These are phyloP conservation scores for Pyrenochaeta sp. DNA, from an alignment of 2,329 filamentous ascomycete genomes.

Conservation along the genomic window DNA sequence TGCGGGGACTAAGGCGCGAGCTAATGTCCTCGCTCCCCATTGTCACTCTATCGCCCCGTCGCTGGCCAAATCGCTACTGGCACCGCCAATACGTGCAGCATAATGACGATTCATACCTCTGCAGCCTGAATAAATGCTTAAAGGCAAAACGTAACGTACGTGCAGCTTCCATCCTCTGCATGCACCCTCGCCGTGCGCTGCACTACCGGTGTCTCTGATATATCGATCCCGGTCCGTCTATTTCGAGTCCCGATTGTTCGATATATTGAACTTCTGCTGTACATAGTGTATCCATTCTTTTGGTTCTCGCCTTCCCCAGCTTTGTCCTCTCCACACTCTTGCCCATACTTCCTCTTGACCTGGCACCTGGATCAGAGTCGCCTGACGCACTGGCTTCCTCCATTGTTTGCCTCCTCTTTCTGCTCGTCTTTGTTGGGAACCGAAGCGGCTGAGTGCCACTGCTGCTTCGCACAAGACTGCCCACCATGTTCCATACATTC, in stretches of 20 bases:
- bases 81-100: conserved; percentile 15
- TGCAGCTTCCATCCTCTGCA: not conserved
- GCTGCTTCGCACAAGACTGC: conserved; percentile 3
- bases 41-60: conserved; percentile 25
- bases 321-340: conserved; percentile 10
- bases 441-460: too few relatives aligned
- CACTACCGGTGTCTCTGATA: conserved; percentile 22
- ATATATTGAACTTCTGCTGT: conserved; percentile 22
- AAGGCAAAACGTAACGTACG: conserved; percentile 11
- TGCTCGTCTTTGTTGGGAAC: conserved; percentile 3
- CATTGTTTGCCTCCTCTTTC: conserved; percentile 5
- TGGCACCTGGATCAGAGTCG: conserved; percentile 13
- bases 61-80: conserved; percentile 16
- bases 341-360: conserved; percentile 13
- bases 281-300: conserved; percentile 14
- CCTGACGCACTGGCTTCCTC: conserved; percentile 14
- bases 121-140: conserved; percentile 25
- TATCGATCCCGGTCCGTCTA: conserved; percentile 19
- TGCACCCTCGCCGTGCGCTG: not conserved
- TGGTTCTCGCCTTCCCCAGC: conserved; percentile 11
- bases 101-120: conserved; percentile 17
- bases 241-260: conserved; percentile 11
- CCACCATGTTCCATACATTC: conserved; percentile 56
- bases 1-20: conserved; percentile 39
- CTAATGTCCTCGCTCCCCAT: conserved; percentile 19